Base-by-base conservation (phyloP, 208 protist genomes). In the Trypanosoma avium region DNA sequence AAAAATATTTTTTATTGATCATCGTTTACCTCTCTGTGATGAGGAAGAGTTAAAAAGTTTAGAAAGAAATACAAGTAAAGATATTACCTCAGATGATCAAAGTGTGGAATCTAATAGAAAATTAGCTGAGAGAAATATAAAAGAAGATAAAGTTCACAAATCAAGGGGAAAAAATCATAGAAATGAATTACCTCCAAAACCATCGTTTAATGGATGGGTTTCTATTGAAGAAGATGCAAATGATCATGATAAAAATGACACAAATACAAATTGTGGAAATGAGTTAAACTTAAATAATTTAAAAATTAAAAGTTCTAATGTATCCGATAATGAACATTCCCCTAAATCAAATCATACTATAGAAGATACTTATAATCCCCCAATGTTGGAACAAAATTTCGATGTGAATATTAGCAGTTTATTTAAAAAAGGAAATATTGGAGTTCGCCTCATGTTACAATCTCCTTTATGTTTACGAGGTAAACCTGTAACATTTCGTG, bases 311-410 rank as follows among this genome's bases (percentile, higher is more conserved):
- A n/a, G n/a, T n/a, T n/a, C n/a, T n/a, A n/a, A n/a, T n/a, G n/a
- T n/a, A n/a, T n/a, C n/a, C n/a, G n/a, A n/a, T n/a, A n/a, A n/a
- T n/a, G n/a, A n/a, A n/a, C n/a, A n/a, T n/a, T n/a, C n/a, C n/a
- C n/a, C n/a, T n/a, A n/a, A n/a, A 5, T 3, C 15, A 5, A 40
- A 5, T 22, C 15, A 1, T 33, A 1, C 17, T 24, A 2, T 4
- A 30, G 24, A 15, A n/a, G 5, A 29, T 46, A 35, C 29, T 7
- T n/a, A 22, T 22, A 30, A 38, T 13, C 30, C 15, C 2, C 40
- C 46, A 17, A 38, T 45, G 30, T 82, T 68, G 73, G 45, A 74
- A 13, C 59, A 84, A 27, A 42, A 69, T 26, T 74, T 86, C 26
- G 48, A 29, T 36, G 54, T 92, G 15, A 59, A 38, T 32, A 68